Percentiles rank a stretch among this genome's conserved stretches.
These are phyloP conservation scores for Solanum aculeatissimum DNA, from an alignment of 305 asterid genomes.

Conservation along the genomic window DNA sequence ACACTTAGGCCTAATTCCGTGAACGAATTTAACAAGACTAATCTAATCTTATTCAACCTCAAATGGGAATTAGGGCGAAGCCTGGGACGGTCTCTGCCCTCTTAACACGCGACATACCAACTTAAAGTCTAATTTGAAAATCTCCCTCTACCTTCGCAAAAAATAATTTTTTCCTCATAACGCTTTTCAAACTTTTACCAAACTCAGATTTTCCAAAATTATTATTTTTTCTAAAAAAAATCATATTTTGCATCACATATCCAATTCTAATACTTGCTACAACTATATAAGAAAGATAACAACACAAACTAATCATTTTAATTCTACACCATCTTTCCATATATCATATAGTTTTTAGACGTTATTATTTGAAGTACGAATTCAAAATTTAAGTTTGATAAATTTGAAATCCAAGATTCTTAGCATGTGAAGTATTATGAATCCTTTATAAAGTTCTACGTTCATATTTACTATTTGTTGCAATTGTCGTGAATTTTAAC, in stretches of 20 bases:
- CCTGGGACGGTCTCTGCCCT: too few relatives aligned
- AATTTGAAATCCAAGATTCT: background rate
- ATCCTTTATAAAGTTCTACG: background rate
- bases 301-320: background rate
- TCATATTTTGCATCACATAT: background rate
- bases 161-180: too few relatives aligned
- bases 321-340: background rate
- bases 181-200: background rate
- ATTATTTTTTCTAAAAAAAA: background rate
- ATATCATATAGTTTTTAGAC: background rate
- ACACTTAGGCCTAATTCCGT: too few relatives aligned
- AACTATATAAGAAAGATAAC: background rate
- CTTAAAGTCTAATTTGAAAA: too few relatives aligned
- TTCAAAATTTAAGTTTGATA: background rate
- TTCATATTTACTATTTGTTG: too few relatives aligned
- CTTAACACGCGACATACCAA: too few relatives aligned
- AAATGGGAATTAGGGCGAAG: too few relatives aligned
- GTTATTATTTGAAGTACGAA: background rate
- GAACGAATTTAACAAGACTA: too few relatives aligned
- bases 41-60: too few relatives aligned
- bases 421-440: background rate
- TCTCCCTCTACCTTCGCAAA: too few relatives aligned
- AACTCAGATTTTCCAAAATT: background rate
- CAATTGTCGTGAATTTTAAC: too few relatives aligned
- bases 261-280: background rate